Evolutionary conservation across 768 basidiomycete species (phyloP), one percentile per base, ranked within the genome.

Genomic region (Leccinum disarticulatum): DNA sequence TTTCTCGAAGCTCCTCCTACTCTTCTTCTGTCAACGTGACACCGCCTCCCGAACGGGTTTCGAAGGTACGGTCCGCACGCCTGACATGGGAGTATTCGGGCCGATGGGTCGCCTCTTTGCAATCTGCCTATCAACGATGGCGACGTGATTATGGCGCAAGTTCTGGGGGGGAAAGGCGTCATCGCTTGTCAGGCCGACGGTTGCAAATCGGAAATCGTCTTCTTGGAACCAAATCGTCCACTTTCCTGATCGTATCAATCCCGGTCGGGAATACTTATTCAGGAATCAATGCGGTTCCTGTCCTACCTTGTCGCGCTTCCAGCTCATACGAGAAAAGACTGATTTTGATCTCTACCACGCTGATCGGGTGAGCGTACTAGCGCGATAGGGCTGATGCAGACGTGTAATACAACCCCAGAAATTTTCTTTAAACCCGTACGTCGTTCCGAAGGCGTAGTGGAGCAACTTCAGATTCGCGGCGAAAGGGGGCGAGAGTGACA

Each of bases 271-370:
- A 33, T 14, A 17, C 6, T 36, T 14, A 17, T 36, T 41, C 25
- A n/a, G n/a, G n/a, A 38, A 49, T 33, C 2, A 5, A 61, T 28
- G 36, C 2, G 7, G 17, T 25, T 27, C 25, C n/a, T 43, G 17
- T 3, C 49, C 31, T 54, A 76, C 78, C 77, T 54, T 77, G 74
- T 67, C 75, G 77, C 25, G 82, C 79, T 60, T 84, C 76, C 25
- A 77, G 76, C 61, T 83, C 82, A 54, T 83, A 84, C 1, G 80
- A 76, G 77, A 82, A 87, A 15, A 81, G 78, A 62, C 83, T 86
- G 43, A 87, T 71, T 67, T 91, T 88, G 53, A 89, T 86, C 69
- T 90, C 88, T 11, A 87, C 83, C 22, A 22, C 22, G 22, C 81
- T 76, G 59, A 88, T 79, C 1, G 81, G 84, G 52, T 81, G 75